Evolutionary conservation across 2,329 filamentous ascomycete genomes (phyloP).

Genomic region (Cadophora malorum): DNA sequence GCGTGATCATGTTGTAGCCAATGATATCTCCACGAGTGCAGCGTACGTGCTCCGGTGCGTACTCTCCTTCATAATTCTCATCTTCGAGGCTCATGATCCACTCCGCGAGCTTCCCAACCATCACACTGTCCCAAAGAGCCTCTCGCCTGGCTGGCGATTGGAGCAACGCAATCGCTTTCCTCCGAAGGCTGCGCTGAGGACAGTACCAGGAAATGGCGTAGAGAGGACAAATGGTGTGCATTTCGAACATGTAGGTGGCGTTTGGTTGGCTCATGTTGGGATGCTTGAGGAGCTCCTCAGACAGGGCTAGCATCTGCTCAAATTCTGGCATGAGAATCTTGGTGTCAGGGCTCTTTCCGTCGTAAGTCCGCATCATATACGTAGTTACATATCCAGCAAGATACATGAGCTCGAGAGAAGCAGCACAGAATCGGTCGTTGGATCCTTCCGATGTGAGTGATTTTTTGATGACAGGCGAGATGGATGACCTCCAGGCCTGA

Average conservation of each 20-base stretch:
- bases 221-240: constrained; percentile 67
- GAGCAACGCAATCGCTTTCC: constrained; percentile 23
- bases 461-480: neutral
- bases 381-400: constrained; percentile 10
- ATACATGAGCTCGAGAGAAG: constrained; percentile 15
- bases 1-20: constrained; percentile 6
- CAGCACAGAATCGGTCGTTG: neutral
- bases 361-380: neutral
- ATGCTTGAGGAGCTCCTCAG: constrained; percentile 17
- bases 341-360: constrained; percentile 2
- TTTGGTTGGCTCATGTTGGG: neutral
- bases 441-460: neutral
- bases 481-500: constrained; percentile 3
- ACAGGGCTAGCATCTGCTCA: constrained; percentile 22
- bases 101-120: constrained; percentile 21
- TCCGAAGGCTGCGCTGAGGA: constrained; percentile 15
- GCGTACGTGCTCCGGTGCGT: constrained; percentile 12
- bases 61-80: constrained; percentile 21
- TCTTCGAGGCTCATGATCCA: constrained; percentile 28
- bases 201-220: constrained; percentile 62
- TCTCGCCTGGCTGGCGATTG: constrained; percentile 11
- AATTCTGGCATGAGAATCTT: constrained; percentile 48
- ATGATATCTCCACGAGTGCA: constrained; percentile 16
- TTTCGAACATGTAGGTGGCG: constrained; percentile 54
- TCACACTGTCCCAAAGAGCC: constrained; percentile 23